These are phyloP conservation scores for Ceratocystis cubensis DNA, from an alignment of 2,329 filamentous ascomycete species.

Conservation along the genomic window DNA sequence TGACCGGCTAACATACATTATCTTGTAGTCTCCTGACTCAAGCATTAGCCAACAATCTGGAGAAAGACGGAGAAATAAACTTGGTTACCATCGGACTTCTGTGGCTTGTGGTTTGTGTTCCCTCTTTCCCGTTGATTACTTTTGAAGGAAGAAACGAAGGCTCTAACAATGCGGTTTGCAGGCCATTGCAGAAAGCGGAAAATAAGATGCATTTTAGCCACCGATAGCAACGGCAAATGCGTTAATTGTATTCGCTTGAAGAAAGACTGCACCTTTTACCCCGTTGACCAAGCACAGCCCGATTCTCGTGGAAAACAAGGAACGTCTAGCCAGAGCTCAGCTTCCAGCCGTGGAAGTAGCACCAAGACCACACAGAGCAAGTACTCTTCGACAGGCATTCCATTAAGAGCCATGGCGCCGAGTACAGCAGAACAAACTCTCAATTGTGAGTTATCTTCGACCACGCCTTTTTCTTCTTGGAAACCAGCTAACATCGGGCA, in stretches of 20 bases:
- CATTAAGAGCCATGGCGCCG: conserved; percentile 34
- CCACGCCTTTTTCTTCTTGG: conserved; percentile 25
- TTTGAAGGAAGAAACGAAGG: neutral
- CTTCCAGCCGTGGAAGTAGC: neutral
- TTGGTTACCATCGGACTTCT: conserved; percentile 89
- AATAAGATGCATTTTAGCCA: conserved; percentile 73
- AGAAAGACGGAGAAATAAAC: conserved; percentile 64
- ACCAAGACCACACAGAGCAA: conserved; percentile 23
- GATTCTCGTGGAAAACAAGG: conserved; percentile 36
- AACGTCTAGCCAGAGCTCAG: conserved; percentile 23
- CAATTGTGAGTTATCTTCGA: conserved; percentile 35
- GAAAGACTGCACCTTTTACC: conserved; percentile 86
- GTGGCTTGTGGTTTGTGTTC: conserved; percentile 78
- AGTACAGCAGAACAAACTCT: conserved; percentile 23
- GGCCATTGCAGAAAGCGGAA: conserved; percentile 87
- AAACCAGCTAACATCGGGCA: neutral
- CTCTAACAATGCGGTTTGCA: conserved; percentile 28
- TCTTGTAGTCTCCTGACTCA: conserved; percentile 28
- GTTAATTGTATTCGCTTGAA: conserved; percentile 87
- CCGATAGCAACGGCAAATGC: conserved; percentile 65
- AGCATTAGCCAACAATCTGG: conserved; percentile 28
- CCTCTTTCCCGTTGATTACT: neutral
- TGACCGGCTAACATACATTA: conserved; percentile 26
- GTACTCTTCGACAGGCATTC: conserved; percentile 30
- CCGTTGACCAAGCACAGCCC: conserved; percentile 59